Evolutionary conservation across 2,329 filamentous ascomycete species (phyloP).

Genomic region (Ceratocystiopsis brevicomis): DNA sequence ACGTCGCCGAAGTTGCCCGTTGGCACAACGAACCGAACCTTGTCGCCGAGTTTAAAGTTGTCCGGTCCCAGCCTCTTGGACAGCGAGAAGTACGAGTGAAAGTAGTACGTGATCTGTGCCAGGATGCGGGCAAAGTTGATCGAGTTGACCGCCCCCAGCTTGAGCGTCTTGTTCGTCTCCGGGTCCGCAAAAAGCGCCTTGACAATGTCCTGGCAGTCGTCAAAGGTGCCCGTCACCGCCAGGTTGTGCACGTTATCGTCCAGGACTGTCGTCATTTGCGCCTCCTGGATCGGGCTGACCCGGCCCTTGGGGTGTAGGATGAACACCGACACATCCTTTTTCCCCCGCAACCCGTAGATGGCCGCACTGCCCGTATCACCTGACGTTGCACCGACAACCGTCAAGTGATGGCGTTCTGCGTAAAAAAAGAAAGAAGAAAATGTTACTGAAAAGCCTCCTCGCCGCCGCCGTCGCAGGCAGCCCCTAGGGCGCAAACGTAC

Average conservation of each 20-base stretch:
- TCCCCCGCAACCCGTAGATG: conserved; percentile 84
- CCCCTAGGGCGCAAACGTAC: conserved; percentile 12
- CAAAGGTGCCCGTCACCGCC: conserved; percentile 76
- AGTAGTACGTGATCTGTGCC: conserved; percentile 94
- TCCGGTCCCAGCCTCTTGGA: conserved; percentile 30
- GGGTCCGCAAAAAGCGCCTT: conserved; percentile 81
- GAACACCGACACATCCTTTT: conserved; percentile 93
- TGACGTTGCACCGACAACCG: conserved; percentile 71
- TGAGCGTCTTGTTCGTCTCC: conserved; percentile 62
- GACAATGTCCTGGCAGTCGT: conserved; percentile 94
- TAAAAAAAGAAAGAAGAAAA: too few relatives aligned
- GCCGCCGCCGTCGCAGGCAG: neutral
- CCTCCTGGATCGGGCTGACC: conserved; percentile 81
- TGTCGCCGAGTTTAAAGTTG: conserved; percentile 43
- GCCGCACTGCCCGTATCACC: conserved; percentile 87
- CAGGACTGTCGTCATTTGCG: conserved; percentile 88
- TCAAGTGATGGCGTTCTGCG: conserved; percentile 57
- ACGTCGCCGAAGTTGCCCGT: conserved; percentile 94
- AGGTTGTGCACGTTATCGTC: conserved; percentile 89
- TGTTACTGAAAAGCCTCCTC: neutral
- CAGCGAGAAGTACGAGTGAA: conserved; percentile 80
- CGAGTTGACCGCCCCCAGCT: conserved; percentile 83
- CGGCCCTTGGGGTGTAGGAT: conserved; percentile 86
- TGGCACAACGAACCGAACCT: conserved; percentile 72
- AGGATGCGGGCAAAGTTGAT: conserved; percentile 95